Percentiles rank a stretch among this genome's conserved stretches.
Conservation (phyloP, 495 filamentous ascomycete genomes). For the Amphirosellinia nigrospora region DNA sequence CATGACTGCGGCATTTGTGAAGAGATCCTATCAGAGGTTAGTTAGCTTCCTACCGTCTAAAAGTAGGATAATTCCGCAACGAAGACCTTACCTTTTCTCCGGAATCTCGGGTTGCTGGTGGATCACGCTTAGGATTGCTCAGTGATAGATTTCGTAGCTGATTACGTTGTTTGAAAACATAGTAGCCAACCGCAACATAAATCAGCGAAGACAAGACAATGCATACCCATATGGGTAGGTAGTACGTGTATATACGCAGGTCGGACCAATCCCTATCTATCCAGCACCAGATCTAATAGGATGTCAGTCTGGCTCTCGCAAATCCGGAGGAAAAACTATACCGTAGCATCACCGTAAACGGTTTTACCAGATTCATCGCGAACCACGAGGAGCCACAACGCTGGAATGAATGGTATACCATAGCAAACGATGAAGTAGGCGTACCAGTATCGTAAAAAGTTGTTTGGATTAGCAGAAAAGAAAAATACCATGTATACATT, state of each 20-base stretch:
- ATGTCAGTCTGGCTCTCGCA: not conserved
- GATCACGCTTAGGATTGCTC: slow-evolving; percentile 38
- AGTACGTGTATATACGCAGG: slow-evolving; percentile 78
- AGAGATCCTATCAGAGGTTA: slow-evolving; percentile 31
- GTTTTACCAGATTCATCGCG: slow-evolving; percentile 48
- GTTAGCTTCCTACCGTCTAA: not conserved
- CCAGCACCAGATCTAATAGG: slow-evolving; percentile 81
- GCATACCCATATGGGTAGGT: slow-evolving; percentile 85
- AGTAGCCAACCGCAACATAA: slow-evolving; percentile 72
- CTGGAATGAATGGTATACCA: slow-evolving; percentile 73
- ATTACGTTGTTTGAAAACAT: slow-evolving; percentile 67
- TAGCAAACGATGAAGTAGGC: slow-evolving; percentile 76
- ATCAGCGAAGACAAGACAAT: slow-evolving; percentile 72
- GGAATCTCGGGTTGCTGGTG: slow-evolving; percentile 37
- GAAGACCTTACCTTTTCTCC: slow-evolving; percentile 47
- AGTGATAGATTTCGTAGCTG: slow-evolving; percentile 58
- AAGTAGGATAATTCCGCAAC: not conserved
- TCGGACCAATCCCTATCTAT: slow-evolving; percentile 69
- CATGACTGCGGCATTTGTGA: slow-evolving; percentile 40
- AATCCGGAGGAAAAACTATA: slow-evolving; percentile 29
- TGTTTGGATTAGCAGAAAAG: slow-evolving; percentile 66
- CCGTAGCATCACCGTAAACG: slow-evolving; percentile 77
- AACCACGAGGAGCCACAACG: slow-evolving; percentile 70
- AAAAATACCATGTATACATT: slow-evolving; percentile 90
- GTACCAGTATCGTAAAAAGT: slow-evolving; percentile 70